Base-by-base conservation (phyloP, 257 asterid genomes). In the Buddleja alternifolia region DNA sequence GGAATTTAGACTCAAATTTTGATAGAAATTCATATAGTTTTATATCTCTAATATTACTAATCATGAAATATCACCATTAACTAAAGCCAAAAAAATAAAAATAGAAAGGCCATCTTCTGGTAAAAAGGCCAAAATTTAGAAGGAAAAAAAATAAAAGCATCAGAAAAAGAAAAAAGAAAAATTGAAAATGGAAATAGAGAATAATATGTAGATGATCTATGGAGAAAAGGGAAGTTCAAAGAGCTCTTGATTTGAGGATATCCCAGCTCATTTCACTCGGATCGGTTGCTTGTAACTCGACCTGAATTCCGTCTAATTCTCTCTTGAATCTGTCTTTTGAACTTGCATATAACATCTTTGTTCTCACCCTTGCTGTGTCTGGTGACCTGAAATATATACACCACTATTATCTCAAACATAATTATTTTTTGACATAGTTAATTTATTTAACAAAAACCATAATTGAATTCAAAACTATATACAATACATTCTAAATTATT, bases 191-290 rank as follows among this genome's bases (percentile, higher is more conserved):
- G 47, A 59, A 17, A 41, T 21, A 36, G 54, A 52, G 21, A 51
- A 55, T 12, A 45, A 66, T 32, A n/a, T n/a, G n/a, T n/a, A 17
- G 60, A 20, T 56, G 63, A 24, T 63, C 23, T 20, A 6, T 21
- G 34, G 55, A 29, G 2, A n/a, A 24, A 14, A 15, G 4, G 14
- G 24, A 62, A 5, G 8, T 63, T 77, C 73, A 88, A 62, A 59
- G 76, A 67, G 95, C 95, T 71, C 92, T 73, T 17, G 83, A 77
- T 67, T 78, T 78, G 72, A 85, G 75, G 51, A 39, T 80, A 62
- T 85, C 92, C 84, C 86, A 76, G 81, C 95, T 85, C 95, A 88
- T 83, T 75, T 88, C 92, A 58, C 95, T 88, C 5, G 92, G 88
- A 78, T 88, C 95, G 37, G 95, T 88, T 29, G 86, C 92, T 52